These are phyloP conservation scores for Candida andamanensis DNA, from an alignment of 805 yeast species.

Conservation along the genomic window DNA sequence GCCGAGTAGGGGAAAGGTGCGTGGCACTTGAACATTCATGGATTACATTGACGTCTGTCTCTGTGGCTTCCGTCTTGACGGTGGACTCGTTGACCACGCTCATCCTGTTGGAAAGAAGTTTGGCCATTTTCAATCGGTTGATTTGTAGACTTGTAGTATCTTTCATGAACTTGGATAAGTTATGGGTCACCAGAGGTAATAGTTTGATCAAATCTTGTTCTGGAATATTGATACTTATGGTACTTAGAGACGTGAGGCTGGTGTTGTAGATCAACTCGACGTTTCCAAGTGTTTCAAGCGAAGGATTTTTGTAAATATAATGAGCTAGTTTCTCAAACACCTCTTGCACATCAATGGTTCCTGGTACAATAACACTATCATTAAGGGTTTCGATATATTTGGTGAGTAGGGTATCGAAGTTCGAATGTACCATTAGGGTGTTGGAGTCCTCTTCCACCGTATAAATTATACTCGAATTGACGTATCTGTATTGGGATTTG, in stretches of 20 bases:
- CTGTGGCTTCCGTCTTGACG: too few species aligned
- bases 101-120: too few species aligned
- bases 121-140: slow-evolving; percentile 16
- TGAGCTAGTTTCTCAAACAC: neutral
- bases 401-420: neutral
- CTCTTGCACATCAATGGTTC: neutral
- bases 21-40: too few species aligned
- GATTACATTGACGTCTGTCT: too few species aligned
- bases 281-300: slow-evolving; percentile 6
- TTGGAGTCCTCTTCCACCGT: neutral
- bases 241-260: slow-evolving; percentile 13
- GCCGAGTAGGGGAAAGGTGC: too few species aligned
- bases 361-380: slow-evolving; percentile 5
- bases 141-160: slow-evolving; percentile 17
- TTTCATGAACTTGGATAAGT: slow-evolving; percentile 17
- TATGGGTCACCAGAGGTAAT: slow-evolving; percentile 10
- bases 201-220: slow-evolving; percentile 12
- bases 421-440: slow-evolving; percentile 1
- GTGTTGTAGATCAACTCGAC: slow-evolving; percentile 7
- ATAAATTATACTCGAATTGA: slow-evolving; percentile 1
- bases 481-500: neutral
- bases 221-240: slow-evolving; percentile 20
- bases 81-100: too few species aligned
- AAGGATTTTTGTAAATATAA: neutral
- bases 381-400: slow-evolving; percentile 1